phyloP scores from a whole-genome alignment of 177 flowering plant genomes.

The Vitis hybrid region DNA sequence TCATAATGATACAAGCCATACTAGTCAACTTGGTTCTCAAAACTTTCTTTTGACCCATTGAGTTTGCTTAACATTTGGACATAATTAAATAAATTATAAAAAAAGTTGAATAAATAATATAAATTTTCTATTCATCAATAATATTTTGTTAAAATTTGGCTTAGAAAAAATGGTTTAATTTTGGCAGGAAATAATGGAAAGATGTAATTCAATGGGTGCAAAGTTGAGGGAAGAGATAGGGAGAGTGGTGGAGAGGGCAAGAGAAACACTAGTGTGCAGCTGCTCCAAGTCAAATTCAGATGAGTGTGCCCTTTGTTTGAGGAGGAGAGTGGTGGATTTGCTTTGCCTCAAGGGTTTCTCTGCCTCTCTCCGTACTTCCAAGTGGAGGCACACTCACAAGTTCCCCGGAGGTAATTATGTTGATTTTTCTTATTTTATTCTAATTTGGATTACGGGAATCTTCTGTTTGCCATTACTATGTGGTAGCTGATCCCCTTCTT shows the following conservation, averaged over 20 bases:
- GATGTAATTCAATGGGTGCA: constrained; percentile 6
- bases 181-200: constrained; percentile 29
- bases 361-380: constrained; percentile 31
- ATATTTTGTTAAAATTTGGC: too few relatives aligned
- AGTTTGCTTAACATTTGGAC: too few relatives aligned
- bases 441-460: not conserved
- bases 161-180: not conserved
- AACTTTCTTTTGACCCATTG: too few relatives aligned
- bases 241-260: constrained; percentile 15
- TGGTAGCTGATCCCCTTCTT: too few relatives aligned
- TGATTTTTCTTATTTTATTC: not conserved
- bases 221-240: constrained; percentile 25
- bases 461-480: too few relatives aligned
- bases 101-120: too few relatives aligned
- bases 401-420: constrained; percentile 28
- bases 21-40: too few relatives aligned
- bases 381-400: constrained; percentile 31
- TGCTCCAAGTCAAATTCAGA: constrained; percentile 16
- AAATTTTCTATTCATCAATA: too few relatives aligned
- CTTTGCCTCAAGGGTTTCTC: constrained; percentile 26
- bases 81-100: too few relatives aligned
- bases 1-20: too few relatives aligned
- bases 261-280: constrained; percentile 13
- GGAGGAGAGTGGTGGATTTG: constrained; percentile 17
- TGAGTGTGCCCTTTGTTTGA: constrained; percentile 23